Conservation (phyloP, 768 basidiomycete species). For the Tricholoma furcatifolium region DNA sequence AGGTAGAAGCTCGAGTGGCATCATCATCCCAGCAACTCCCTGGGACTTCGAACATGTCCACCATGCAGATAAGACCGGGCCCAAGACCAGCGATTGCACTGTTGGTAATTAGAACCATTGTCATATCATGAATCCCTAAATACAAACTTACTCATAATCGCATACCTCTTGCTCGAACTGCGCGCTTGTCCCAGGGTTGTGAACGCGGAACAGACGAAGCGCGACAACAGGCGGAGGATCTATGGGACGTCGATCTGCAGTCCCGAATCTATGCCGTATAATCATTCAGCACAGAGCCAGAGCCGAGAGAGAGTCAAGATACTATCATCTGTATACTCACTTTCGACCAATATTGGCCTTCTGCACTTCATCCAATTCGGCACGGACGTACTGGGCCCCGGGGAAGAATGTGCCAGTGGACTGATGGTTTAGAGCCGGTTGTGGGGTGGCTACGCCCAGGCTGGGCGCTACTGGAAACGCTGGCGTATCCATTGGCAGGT, state of each 20-base stretch:
- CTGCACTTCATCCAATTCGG: slow-evolving; percentile 59
- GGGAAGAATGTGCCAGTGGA: slow-evolving; percentile 19
- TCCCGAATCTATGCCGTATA: slow-evolving; percentile 44
- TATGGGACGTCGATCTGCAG: slow-evolving; percentile 62
- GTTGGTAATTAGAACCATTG: neutral
- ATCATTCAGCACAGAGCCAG: neutral
- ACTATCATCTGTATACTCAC: slow-evolving; percentile 30
- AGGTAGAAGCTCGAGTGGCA: neutral
- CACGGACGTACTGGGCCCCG: slow-evolving; percentile 39
- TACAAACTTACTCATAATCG: slow-evolving; percentile 43
- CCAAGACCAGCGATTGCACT: too few species aligned
- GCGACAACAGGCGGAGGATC: slow-evolving; percentile 63
- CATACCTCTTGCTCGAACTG: slow-evolving; percentile 48
- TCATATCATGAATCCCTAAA: neutral
- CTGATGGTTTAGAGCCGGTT: too few species aligned
- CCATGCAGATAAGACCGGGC: slow-evolving; percentile 65
- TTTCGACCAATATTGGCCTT: slow-evolving; percentile 69
- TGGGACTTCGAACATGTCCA: slow-evolving; percentile 68
- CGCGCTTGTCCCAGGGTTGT: slow-evolving; percentile 34
- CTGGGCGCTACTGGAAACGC: neutral
- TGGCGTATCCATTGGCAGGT: too few species aligned
- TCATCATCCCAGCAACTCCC: slow-evolving; percentile 18
- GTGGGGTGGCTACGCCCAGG: too few species aligned
- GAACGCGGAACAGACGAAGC: slow-evolving; percentile 50
- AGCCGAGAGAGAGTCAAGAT: slow-evolving; percentile 6